Conservation (phyloP, 345 rosid genomes). For the Salix koriyanagi region DNA sequence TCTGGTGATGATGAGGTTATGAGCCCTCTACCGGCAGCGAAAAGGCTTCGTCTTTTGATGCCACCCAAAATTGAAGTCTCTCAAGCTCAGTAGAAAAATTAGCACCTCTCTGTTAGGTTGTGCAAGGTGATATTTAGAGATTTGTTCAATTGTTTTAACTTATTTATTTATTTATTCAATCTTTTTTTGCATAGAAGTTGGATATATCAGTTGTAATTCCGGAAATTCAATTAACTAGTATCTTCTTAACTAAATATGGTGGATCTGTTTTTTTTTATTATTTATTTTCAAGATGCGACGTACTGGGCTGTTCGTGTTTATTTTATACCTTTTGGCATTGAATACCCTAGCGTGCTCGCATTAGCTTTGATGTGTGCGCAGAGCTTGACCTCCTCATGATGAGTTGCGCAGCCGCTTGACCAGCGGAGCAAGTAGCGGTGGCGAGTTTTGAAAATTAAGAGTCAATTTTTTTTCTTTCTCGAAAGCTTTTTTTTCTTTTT, state of each 20-base stretch:
- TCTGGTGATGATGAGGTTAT: conserved; percentile 32
- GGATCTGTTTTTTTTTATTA: background rate
- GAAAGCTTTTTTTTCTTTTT: too few relatives aligned
- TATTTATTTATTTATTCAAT: background rate
- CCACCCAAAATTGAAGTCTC: conserved; percentile 3
- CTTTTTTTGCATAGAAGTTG: conserved; percentile 8
- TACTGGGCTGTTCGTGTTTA: background rate
- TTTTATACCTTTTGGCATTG: background rate
- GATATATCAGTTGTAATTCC: background rate
- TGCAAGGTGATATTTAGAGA: background rate
- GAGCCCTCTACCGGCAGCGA: conserved; percentile 28
- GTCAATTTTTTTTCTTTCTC: too few relatives aligned
- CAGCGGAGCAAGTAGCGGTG: background rate
- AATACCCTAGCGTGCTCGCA: background rate
- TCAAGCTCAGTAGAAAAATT: background rate
- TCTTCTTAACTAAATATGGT: background rate
- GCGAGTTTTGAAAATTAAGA: background rate
- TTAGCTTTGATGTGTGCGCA: background rate
- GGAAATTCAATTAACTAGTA: conserved; percentile 1
- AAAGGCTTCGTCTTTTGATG: conserved; percentile 14
- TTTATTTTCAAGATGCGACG: background rate
- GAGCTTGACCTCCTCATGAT: background rate
- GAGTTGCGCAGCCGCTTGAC: conserved; percentile 5
- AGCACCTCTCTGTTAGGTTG: background rate
- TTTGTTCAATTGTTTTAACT: background rate